Percentiles rank a stretch among this genome's conserved stretches.
These are phyloP conservation scores for Fusarium nematophilum DNA, from an alignment of 2,329 filamentous ascomycete species.

Conservation along the genomic window DNA sequence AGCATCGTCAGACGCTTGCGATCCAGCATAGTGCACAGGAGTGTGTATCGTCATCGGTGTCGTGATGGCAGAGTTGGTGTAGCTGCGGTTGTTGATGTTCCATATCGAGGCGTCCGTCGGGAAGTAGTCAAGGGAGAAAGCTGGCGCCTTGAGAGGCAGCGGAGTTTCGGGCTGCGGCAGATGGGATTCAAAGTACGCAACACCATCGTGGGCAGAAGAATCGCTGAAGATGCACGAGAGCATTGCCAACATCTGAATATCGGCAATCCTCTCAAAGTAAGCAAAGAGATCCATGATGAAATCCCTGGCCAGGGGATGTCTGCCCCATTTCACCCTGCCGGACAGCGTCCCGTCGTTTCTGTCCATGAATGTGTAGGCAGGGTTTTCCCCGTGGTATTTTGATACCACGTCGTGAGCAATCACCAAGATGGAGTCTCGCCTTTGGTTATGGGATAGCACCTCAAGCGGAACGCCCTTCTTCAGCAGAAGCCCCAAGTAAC, in stretches of 20 bases:
- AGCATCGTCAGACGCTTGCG: conserved; percentile 67
- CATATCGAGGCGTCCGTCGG: conserved; percentile 67
- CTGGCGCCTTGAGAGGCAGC: conserved; percentile 72
- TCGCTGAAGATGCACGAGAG: conserved; percentile 77
- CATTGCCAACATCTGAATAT: conserved; percentile 79
- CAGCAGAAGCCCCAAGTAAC: conserved; percentile 80
- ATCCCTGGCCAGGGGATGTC: conserved; percentile 71
- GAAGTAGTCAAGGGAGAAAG: conserved; percentile 75
- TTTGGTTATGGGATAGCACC: conserved; percentile 65
- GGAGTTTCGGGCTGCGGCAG: conserved; percentile 71
- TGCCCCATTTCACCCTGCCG: conserved; percentile 75
- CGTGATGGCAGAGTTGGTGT: conserved; percentile 64
- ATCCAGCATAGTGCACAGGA: conserved; percentile 64
- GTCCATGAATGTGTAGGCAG: conserved; percentile 15
- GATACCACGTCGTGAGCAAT: conserved; percentile 73
- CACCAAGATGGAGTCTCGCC: conserved; percentile 72
- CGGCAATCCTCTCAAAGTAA: conserved; percentile 70
- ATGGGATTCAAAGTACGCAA: conserved; percentile 68
- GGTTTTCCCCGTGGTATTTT: conserved; percentile 36
- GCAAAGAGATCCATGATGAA: conserved; percentile 72
- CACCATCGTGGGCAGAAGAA: conserved; percentile 64
- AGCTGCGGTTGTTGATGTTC: conserved; percentile 63
- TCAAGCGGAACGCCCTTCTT: conserved; percentile 80
- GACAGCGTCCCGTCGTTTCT: conserved; percentile 51
- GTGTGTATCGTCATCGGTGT: conserved; percentile 69